phyloP scores from a whole-genome alignment of 306 rosid genomes.

The Corylus americana region DNA sequence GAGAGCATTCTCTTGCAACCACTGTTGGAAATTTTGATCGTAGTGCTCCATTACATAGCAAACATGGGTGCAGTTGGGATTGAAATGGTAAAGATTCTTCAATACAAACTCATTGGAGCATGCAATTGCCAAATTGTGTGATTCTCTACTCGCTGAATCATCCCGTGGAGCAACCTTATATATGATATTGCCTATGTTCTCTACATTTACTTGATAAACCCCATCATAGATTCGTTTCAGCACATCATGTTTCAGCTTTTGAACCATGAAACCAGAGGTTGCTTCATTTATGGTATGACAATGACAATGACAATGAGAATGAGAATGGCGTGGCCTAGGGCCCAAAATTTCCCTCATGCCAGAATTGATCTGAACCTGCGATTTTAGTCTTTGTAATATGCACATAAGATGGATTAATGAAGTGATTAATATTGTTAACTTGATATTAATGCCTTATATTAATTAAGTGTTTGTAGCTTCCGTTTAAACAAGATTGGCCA shows the following conservation, averaged over 20 bases:
- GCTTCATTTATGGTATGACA: neutral
- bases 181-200: neutral
- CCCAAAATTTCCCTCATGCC: neutral
- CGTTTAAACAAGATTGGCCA: too few relatives aligned
- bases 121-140: neutral
- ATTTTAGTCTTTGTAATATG: neutral
- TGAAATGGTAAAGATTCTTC: neutral
- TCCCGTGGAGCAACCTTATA: neutral
- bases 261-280: neutral
- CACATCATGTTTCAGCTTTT: neutral
- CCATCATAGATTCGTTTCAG: neutral
- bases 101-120: constrained; percentile 1
- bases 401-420: neutral
- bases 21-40: neutral
- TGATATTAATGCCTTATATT: neutral
- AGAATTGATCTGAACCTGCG: neutral
- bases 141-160: constrained; percentile 1
- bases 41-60: neutral
- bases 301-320: neutral
- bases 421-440: neutral
- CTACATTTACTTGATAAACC: constrained; percentile 1
- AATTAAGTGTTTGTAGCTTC: too few relatives aligned
- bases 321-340: neutral
- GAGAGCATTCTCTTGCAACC: constrained; percentile 4
- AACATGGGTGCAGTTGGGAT: neutral